Base-by-base conservation (phyloP, 1,284 basidiomycete species). In the Stygiomarasmius scandens region DNA sequence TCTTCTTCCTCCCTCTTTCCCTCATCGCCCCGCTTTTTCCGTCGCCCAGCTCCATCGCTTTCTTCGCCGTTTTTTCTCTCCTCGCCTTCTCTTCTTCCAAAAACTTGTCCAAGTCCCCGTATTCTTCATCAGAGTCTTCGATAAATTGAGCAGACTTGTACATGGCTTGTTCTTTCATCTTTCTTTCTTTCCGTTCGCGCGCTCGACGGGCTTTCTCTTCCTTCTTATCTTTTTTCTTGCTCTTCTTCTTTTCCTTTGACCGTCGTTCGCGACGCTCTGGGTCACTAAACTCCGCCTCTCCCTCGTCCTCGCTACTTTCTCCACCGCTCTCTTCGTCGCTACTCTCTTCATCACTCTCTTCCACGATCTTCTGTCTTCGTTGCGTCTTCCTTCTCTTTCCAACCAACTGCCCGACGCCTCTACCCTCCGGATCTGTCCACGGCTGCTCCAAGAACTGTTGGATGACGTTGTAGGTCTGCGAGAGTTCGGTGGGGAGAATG, bases 251-350 rank as follows among this genome's bases (percentile, higher is more conserved):
- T 14, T 20, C 14, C 23, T 47, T 27, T 20, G 20, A 20, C 23
- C 45, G 4, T 47, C 25, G 16, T 45, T n/a, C n/a, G 12, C 29
- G 29, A 32, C 25, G 19, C 22, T 69, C 63, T 71, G 66, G 90
- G 66, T 96, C 94, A 63, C 90, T 92, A 71, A 96, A 93, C 67
- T 89, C 84, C 90, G 95, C 56, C 77, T 72, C 71, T 87, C 81
- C 65, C 85, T 80, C 70, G 95, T 92, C 66, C 82, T 80, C 64
- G 72, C 67, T 22, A 51, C 23, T 54, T 55, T 50, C 52, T 54
- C 12, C 29, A 32, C 12, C 29, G 12, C 29, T 32, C 12, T 73
- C 69, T 80, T 79, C 70, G 69, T 74, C 63, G 69, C 67, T 22
- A 51, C 23, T 54, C 53, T 50, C 52, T 54, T 32, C 29, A 32